Conservation (phyloP, 1,284 basidiomycete genomes). For the Apiotrichum porosum region DNA sequence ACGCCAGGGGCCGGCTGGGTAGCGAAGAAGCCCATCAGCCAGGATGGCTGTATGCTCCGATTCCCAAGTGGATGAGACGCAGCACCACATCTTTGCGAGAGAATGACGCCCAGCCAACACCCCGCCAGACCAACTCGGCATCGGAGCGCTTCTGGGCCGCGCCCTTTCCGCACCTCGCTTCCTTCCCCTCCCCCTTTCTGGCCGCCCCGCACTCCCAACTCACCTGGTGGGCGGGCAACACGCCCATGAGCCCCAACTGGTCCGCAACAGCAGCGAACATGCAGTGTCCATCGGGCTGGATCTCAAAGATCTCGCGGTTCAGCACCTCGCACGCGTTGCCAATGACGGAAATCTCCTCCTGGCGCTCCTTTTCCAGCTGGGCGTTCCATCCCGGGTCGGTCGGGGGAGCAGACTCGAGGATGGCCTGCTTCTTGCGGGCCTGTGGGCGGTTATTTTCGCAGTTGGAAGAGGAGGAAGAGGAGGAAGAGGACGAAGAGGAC, state of each 20-base stretch:
- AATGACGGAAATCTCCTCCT: slow-evolving; percentile 69
- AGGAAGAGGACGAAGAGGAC: too few species aligned
- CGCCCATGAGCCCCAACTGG: slow-evolving; percentile 52
- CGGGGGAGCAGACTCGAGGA: slow-evolving; percentile 59
- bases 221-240: slow-evolving; percentile 34
- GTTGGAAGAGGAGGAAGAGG: neutral
- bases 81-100: too few species aligned
- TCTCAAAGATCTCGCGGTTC: slow-evolving; percentile 68
- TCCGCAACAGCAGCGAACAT: slow-evolving; percentile 90
- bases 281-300: slow-evolving; percentile 92
- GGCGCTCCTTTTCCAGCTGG: slow-evolving; percentile 62
- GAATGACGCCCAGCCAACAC: too few species aligned
- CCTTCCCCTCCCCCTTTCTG: neutral
- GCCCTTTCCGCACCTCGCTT: neutral
- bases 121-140: neutral
- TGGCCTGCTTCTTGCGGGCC: slow-evolving; percentile 69
- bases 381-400: slow-evolving; percentile 62
- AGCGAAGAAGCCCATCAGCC: too few species aligned
- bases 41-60: too few species aligned
- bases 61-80: too few species aligned
- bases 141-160: neutral
- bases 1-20: too few species aligned
- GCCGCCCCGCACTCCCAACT: slow-evolving; percentile 5
- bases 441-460: slow-evolving; percentile 37
- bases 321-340: slow-evolving; percentile 62